A percentile compares a stretch with the other conserved stretches of the same genome.
Evolutionary conservation across 495 filamentous ascomycete species (phyloP).

Genomic region (Annulohypoxylon nitens): DNA sequence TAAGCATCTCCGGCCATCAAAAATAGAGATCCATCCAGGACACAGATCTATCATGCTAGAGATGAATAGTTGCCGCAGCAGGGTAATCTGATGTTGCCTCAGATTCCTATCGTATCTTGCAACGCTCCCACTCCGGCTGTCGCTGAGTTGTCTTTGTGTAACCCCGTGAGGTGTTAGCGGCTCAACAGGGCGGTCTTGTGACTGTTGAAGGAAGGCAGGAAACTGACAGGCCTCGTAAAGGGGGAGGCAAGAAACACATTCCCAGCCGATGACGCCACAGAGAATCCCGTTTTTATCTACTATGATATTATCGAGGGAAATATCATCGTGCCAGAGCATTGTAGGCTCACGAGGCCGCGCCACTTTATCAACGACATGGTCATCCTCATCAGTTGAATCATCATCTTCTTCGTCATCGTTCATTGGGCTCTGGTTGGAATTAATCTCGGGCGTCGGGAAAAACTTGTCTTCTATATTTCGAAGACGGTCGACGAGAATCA

Average conservation of each 20-base stretch:
- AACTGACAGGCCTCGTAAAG: constrained; percentile 61
- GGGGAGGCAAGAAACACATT: constrained; percentile 64
- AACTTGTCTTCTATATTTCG: constrained; percentile 30
- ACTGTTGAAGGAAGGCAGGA: constrained; percentile 59
- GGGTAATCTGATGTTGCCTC: constrained; percentile 52
- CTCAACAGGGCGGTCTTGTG: constrained; percentile 31
- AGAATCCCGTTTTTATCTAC: constrained; percentile 59
- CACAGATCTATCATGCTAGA: constrained; percentile 50
- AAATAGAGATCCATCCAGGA: constrained; percentile 42
- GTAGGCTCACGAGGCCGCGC: constrained; percentile 50
- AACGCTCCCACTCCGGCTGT: background rate
- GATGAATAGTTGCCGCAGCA: constrained; percentile 51
- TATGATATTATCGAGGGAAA: constrained; percentile 65
- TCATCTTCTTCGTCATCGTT: background rate
- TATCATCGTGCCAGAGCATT: constrained; percentile 62
- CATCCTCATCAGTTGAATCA: constrained; percentile 18
- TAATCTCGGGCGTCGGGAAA: constrained; percentile 25
- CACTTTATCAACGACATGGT: constrained; percentile 22
- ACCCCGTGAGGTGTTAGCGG: constrained; percentile 28
- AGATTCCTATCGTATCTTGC: constrained; percentile 37
- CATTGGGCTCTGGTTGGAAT: background rate
- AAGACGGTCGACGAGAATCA: constrained; percentile 33
- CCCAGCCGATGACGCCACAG: constrained; percentile 67
- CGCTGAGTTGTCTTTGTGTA: constrained; percentile 28
- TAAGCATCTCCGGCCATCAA: constrained; percentile 14